Evolutionary conservation across 352 stramenopile genomes (phyloP), one percentile per base, ranked within the genome.

Genomic region (Pythium insidiosum): DNA sequence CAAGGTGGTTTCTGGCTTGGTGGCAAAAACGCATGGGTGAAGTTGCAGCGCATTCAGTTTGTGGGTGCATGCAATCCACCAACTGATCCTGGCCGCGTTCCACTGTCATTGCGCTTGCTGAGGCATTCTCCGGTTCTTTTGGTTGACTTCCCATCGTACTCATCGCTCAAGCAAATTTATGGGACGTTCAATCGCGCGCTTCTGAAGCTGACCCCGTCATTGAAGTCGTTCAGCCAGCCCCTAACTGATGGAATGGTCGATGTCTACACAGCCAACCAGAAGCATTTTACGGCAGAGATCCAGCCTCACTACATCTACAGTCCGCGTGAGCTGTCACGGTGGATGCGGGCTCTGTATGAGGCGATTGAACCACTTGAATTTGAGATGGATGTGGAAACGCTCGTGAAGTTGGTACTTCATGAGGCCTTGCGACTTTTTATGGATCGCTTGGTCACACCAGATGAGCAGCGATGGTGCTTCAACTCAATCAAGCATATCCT

Each of bases 271-370:
- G 72, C 82, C 47, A 99, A 99, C 62, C 93, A 99, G 59, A 88
- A 85, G 38, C 81, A 84, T 35, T 99, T 99, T 59, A 95, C 81
- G 1, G 69, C 90, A 2, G 87, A 97, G 49, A 77, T 93, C 58
- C 82, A 97, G 39, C 88, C 94, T 6, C 97, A 99, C 58, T 99
- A 99, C 66, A 98, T 99, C 38, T 99, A 99, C 68, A 99, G 95
- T 52, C 97, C 97, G 15, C 84, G 97, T 43, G 97, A 99, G 66
- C 69, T 99, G 5, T 99, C 88, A 34, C 80, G 97, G 60, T 99
- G 97, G 97, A 97, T 99, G 58, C 86, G 97, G 29, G 96, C 96
- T 12, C 70, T 99, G 53, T 99, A 99, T 61, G 96, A 99, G 68
- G 92, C 96, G 5, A 94, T 99, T 57, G 87, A 96, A 34, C 82